These are phyloP conservation scores for Amylostereum areolatum DNA, from an alignment of 1,284 basidiomycete genomes.

Conservation along the genomic window DNA sequence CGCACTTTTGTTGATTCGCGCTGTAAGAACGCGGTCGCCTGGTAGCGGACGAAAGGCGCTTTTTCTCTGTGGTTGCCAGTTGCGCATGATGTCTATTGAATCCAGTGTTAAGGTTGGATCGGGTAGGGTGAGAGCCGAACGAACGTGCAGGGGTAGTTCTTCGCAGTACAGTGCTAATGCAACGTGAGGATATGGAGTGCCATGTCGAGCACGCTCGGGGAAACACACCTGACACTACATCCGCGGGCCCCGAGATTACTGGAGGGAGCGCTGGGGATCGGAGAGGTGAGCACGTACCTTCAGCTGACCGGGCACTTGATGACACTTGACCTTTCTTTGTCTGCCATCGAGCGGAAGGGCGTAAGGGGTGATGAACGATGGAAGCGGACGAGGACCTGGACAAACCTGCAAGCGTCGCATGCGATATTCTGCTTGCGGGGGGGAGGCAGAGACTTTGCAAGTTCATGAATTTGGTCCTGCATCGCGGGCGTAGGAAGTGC, in stretches of 20 bases:
- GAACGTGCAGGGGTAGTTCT: constrained; percentile 81
- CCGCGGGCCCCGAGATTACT: constrained; percentile 4
- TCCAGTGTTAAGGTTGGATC: constrained; percentile 18
- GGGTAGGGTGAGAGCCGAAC: constrained; percentile 21
- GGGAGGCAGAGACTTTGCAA: constrained; percentile 67
- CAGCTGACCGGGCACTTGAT: constrained; percentile 68
- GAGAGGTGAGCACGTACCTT: constrained; percentile 46
- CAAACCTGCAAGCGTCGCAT: constrained; percentile 80
- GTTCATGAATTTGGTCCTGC: constrained; percentile 73
- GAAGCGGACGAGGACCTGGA: constrained; percentile 1
- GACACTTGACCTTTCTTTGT: constrained; percentile 78
- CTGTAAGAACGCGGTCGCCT: constrained; percentile 59
- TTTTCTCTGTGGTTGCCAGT: constrained; percentile 77
- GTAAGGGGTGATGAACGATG: too few relatives aligned
- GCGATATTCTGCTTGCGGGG: constrained; percentile 86
- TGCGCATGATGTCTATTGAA: constrained; percentile 63
- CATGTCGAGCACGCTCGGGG: constrained; percentile 4
- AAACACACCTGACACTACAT: constrained; percentile 46
- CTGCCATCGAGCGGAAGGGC: constrained; percentile 29
- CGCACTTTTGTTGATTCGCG: constrained; percentile 40
- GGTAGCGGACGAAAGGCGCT: constrained; percentile 46
- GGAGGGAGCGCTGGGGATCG: neutral
- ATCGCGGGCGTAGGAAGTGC: constrained; percentile 54
- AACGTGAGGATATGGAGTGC: constrained; percentile 4
- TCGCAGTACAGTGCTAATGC: constrained; percentile 67